Evolutionary conservation across 1,284 basidiomycete genomes (phyloP).

Genomic region (Trichosporon sp.): DNA sequence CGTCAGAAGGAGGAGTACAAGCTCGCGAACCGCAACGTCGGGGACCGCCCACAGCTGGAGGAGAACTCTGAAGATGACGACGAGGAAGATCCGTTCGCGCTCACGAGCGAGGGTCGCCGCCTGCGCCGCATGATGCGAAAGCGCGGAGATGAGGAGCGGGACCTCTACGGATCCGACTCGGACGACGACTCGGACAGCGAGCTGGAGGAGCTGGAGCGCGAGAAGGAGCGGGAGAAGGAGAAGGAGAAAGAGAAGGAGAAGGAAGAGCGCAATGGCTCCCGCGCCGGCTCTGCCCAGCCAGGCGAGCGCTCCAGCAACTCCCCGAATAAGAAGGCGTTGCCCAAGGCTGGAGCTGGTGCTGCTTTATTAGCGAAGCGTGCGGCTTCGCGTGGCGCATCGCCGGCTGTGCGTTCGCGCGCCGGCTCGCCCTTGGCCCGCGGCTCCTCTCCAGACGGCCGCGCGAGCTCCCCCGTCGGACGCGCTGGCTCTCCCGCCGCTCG

Average conservation of each 20-base stretch:
- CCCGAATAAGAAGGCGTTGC: neutral
- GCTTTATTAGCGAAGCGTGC: slow-evolving; percentile 50
- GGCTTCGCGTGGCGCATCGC: slow-evolving; percentile 42
- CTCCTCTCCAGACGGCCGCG: slow-evolving; percentile 30
- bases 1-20: slow-evolving; percentile 49
- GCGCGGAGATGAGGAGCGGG: slow-evolving; percentile 32
- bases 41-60: slow-evolving; percentile 50
- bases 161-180: slow-evolving; percentile 29
- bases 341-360: slow-evolving; percentile 34
- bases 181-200: slow-evolving; percentile 33
- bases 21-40: slow-evolving; percentile 50
- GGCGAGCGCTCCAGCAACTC: slow-evolving; percentile 11
- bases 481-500: slow-evolving; percentile 25
- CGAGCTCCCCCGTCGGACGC: slow-evolving; percentile 26
- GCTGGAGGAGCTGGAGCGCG: slow-evolving; percentile 34
- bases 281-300: slow-evolving; percentile 20
- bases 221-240: slow-evolving; percentile 39
- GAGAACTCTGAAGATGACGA: slow-evolving; percentile 39
- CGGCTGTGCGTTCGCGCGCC: slow-evolving; percentile 33
- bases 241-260: slow-evolving; percentile 39
- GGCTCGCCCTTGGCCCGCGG: slow-evolving; percentile 34
- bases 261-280: slow-evolving; percentile 32
- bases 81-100: slow-evolving; percentile 43
- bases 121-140: slow-evolving; percentile 46
- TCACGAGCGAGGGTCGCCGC: slow-evolving; percentile 46